Evolutionary conservation across 2,329 filamentous ascomycete genomes (phyloP), one percentile per base, ranked within the genome.

Genomic region (Diaporthe sp.): DNA sequence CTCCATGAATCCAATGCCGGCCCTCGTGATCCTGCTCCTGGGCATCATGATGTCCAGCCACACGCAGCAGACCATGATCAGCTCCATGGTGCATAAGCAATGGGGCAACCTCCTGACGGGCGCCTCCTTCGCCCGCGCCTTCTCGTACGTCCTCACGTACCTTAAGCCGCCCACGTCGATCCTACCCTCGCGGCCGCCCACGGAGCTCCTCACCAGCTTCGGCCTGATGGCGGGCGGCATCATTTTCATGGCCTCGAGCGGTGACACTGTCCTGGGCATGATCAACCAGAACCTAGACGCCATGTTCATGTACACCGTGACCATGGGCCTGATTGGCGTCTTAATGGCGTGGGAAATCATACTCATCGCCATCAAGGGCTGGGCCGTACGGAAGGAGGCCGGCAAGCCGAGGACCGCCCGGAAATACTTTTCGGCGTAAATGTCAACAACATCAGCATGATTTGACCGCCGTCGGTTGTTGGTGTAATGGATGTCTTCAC

Each of bases 41-140:
- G 97, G 97, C 46, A 91, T 96, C 82, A 97, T 98, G 94, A 98
- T 98, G 96, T 94, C 94, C 81, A 95, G 94, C 37, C 96, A 98
- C 84, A 94, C 96, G 76, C 96, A 98, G 83, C 83, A 88, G 39
- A 94, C 92, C 76, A 95, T 95, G 93, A 89, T 95, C 62, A 96
- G 95, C 13, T 94, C 92, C 79, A 98, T 97, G 94, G 90, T 98
- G 67, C 96, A 98, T 85, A 93, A 93, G 82, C 96, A 98, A 84
- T 98, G 96, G 96, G 96, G 96, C 37, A 92, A 92, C 80, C 89
- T 98, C 79, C 89, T 98, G 72, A 90, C 94, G 62, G 95, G 93
- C 37, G 96, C 95, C 73, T 93, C 95, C 0, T 88, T 97, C 75
- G 92, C 95, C 34, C 92, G 96, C 62, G 92, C 89, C 2, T 85